A percentile compares a stretch with the other conserved stretches of the same genome.
phyloP scores from a whole-genome alignment of 2,329 filamentous ascomycete species.

The Cryphonectria radicalis region DNA sequence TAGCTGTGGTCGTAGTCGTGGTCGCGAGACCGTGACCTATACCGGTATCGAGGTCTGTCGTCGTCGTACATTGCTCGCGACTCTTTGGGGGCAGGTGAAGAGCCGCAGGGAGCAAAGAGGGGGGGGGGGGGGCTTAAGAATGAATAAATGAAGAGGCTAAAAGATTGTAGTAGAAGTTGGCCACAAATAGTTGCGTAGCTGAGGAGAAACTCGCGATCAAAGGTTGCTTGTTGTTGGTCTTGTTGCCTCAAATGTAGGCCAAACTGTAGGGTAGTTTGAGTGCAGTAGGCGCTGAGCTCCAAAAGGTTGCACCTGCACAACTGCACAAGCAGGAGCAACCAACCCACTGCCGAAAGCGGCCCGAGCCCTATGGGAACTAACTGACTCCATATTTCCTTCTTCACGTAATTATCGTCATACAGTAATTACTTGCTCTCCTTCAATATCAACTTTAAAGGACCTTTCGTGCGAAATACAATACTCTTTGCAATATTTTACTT shows the following conservation, averaged over 20 bases:
- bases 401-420: not conserved
- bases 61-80: conserved; percentile 53
- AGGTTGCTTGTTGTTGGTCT: not conserved
- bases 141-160: not conserved
- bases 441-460: not conserved
- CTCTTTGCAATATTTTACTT: not conserved
- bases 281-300: not conserved
- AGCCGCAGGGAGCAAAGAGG: conserved; percentile 24
- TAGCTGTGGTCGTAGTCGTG: conserved; percentile 34
- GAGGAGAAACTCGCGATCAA: not conserved
- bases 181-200: not conserved
- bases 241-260: not conserved
- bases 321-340: no score
- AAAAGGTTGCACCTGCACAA: not conserved
- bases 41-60: conserved; percentile 39
- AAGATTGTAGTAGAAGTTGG: not conserved
- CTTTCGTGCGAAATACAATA: not conserved
- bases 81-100: conserved; percentile 16
- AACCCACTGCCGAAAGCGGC: not conserved
- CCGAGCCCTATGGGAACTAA: not conserved
- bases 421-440: not conserved
- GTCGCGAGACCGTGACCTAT: conserved; percentile 38
- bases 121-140: not conserved
- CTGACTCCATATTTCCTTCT: not conserved
- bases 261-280: not conserved